These are phyloP conservation scores for Xylaria curta DNA, from an alignment of 495 filamentous ascomycete species.

Conservation along the genomic window DNA sequence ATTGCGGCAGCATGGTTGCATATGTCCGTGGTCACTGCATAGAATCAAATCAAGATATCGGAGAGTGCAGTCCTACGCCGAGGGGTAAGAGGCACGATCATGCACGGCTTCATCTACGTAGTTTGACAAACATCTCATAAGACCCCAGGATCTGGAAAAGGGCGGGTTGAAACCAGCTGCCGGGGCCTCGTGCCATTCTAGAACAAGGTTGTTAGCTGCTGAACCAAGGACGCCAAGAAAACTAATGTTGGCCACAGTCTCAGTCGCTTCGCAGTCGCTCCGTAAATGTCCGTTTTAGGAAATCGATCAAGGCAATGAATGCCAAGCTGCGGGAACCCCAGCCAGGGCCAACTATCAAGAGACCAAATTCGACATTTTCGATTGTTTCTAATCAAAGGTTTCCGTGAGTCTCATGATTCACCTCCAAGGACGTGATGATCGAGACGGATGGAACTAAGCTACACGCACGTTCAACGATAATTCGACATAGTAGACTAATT, in stretches of 20 bases:
- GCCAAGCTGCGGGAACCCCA: slow-evolving; percentile 1
- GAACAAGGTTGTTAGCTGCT: neutral
- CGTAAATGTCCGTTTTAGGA: slow-evolving; percentile 16
- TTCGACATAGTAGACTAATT: neutral
- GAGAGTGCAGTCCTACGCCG: neutral
- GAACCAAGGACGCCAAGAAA: slow-evolving; percentile 11
- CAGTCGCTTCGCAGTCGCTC: neutral
- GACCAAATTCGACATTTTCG: too few species aligned
- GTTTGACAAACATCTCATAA: neutral
- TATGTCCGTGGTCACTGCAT: neutral
- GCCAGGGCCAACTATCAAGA: neutral
- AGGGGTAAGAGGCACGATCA: neutral
- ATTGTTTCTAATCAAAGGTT: too few species aligned
- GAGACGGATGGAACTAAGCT: neutral
- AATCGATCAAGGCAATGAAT: neutral
- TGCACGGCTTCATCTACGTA: neutral
- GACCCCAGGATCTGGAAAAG: neutral
- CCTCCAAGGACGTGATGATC: neutral
- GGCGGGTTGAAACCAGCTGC: neutral
- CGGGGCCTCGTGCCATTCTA: neutral
- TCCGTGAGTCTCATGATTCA: too few species aligned
- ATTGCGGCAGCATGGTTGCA: slow-evolving; percentile 16
- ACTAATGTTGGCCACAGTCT: neutral
- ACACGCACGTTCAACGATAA: neutral
- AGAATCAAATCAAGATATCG: neutral